Conservation (phyloP, 2,329 filamentous ascomycete species). For the Fusarium subtropicale region DNA sequence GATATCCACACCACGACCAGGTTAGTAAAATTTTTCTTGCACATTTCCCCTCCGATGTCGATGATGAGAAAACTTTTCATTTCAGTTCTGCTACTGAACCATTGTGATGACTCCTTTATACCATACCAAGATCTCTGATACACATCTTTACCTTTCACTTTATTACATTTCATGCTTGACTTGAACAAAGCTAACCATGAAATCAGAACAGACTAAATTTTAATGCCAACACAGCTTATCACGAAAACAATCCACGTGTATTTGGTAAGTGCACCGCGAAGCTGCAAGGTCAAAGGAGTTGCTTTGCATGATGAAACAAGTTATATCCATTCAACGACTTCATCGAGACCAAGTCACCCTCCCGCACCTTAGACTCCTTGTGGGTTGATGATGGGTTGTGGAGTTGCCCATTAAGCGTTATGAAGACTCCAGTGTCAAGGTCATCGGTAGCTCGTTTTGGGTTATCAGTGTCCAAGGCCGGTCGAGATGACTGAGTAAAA, state of each 20-base stretch:
- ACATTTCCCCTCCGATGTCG: constrained; percentile 44
- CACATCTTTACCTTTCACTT: constrained; percentile 34
- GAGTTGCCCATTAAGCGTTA: constrained; percentile 70
- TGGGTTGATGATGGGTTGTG: constrained; percentile 77
- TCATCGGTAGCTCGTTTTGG: constrained; percentile 68
- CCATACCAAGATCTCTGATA: constrained; percentile 73
- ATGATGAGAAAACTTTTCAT: constrained; percentile 74
- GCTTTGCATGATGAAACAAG: constrained; percentile 60
- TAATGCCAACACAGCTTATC: too few species aligned
- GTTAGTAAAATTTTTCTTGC: constrained; percentile 18
- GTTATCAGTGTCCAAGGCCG: constrained; percentile 60
- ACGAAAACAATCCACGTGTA: too few species aligned
- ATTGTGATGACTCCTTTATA: constrained; percentile 73
- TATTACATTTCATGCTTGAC: not conserved
- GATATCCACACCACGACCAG: not conserved
- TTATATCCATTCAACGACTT: constrained; percentile 82
- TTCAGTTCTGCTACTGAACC: constrained; percentile 83
- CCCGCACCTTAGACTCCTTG: constrained; percentile 70
- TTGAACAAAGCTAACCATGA: constrained; percentile 22
- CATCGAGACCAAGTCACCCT: constrained; percentile 77
- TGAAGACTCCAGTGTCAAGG: constrained; percentile 68
- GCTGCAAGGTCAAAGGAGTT: constrained; percentile 3
- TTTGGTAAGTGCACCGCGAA: constrained; percentile 30
- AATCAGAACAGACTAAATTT: not conserved
- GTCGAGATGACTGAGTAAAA: constrained; percentile 74